These are phyloP conservation scores for Osmanthus fragrans DNA, from an alignment of 257 asterid species.

Conservation along the genomic window DNA sequence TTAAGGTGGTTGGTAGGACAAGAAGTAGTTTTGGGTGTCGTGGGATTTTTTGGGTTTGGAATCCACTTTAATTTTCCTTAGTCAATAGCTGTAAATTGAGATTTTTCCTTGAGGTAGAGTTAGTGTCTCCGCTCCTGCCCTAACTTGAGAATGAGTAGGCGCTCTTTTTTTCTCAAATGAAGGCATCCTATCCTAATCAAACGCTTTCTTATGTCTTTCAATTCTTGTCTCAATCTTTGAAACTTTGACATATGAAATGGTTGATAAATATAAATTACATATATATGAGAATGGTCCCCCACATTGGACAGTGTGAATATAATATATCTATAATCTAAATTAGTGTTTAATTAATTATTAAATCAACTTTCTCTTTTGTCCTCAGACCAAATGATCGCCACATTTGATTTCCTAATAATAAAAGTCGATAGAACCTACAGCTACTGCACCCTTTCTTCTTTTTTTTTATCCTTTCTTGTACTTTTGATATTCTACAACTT, in stretches of 20 bases:
- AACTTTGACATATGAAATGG: no score
- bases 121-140: not conserved
- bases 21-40: no score
- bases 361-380: conserved; percentile 21
- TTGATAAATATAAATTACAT: no score
- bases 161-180: not conserved
- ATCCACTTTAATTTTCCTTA: no score
- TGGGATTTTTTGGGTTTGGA: no score
- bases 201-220: not conserved
- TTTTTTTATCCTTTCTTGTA: not conserved
- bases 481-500: not conserved
- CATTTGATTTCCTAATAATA: not conserved
- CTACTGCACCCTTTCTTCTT: not conserved
- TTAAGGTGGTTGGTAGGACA: no score
- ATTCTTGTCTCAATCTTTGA: not conserved
- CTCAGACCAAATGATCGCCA: conserved; percentile 31
- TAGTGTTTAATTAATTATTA: conserved; percentile 19
- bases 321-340: not conserved
- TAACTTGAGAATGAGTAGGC: not conserved
- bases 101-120: no score
- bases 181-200: not conserved
- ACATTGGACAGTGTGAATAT: not conserved
- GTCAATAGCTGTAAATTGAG: no score
- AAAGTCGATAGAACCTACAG: not conserved
- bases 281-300: not conserved